phyloP scores from a whole-genome alignment of 1,284 basidiomycete species.

The Stygiomarasmius scandens region DNA sequence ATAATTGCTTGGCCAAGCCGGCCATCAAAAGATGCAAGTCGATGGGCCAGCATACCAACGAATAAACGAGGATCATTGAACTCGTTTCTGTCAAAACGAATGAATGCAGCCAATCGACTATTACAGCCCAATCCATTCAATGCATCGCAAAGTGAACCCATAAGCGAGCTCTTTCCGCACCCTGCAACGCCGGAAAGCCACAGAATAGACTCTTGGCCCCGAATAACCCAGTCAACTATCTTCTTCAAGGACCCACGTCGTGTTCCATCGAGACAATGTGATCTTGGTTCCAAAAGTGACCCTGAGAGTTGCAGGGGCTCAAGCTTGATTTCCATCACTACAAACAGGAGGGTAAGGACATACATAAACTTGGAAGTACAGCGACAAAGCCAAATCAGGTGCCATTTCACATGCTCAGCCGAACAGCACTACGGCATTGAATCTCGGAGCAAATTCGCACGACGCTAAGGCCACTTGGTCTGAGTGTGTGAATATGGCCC shows the following conservation, averaged over 20 bases:
- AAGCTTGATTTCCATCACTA: background rate
- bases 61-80: slow-evolving; percentile 4
- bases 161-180: slow-evolving; percentile 10
- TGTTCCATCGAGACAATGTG: background rate
- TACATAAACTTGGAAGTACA: too few relatives aligned
- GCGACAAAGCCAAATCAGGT: too few relatives aligned
- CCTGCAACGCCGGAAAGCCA: slow-evolving; percentile 11
- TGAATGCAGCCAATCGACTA: slow-evolving; percentile 10
- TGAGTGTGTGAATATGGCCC: too few relatives aligned
- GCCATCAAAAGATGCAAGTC: slow-evolving; percentile 4
- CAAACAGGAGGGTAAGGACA: background rate
- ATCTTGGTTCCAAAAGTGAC: background rate
- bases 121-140: background rate
- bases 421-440: too few relatives aligned
- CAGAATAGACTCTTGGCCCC: slow-evolving; percentile 1
- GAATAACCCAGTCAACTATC: slow-evolving; percentile 7
- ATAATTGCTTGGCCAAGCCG: slow-evolving; percentile 3
- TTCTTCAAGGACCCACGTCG: background rate
- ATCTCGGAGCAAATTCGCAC: too few relatives aligned
- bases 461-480: too few relatives aligned
- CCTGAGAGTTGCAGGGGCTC: background rate
- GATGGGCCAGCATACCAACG: slow-evolving; percentile 1
- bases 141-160: slow-evolving; percentile 2
- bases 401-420: too few relatives aligned
- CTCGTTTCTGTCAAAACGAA: slow-evolving; percentile 10